Base-by-base conservation (phyloP, 192 early-diverging fungal genomes). In the Podila minutissima region DNA sequence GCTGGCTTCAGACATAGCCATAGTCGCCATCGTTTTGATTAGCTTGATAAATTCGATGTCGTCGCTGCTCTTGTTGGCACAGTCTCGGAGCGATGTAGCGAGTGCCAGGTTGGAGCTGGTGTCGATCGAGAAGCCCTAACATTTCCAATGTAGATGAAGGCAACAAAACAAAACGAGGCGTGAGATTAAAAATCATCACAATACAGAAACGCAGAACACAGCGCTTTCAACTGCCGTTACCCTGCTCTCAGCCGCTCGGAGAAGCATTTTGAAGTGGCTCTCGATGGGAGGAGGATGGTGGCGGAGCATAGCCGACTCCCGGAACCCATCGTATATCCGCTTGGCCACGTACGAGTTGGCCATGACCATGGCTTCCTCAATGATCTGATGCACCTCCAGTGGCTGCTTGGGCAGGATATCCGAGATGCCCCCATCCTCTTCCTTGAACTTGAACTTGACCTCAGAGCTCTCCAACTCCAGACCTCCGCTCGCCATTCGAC, bases 281-380 rank as follows among this genome's bases (percentile, higher is more conserved):
- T 84, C 64, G 1, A 84, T 83, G 19, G 93, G 92, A 5, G 89
- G 84, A 46, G 91, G 91, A 74, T 94, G 93, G 15, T 85, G 89
- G 59, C 93, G 87, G 35, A 94, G 85, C 58, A 94, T 78, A 32
- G 92, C 90, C 19, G 89, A 84, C 3, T 78, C 71, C 20, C 85
- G 86, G 50, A 87, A 89, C 0, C 85, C 74, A 35, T 86, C 64
- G 76, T 91, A 85, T 33, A 93, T 87, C 28, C 86, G 66, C 11
- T 88, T 75, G 17, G 91, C 93, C 7, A 94, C 93, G 6, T 88
- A 86, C 0, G 84, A 66, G 66, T 94, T 94, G 41, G 93, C 93
- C 72, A 93, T 83, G 63, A 94, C 90, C 93, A 94, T 94, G 57
- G 92, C 92, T 71, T 94, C 93, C 50, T 92, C 93, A 29, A 94